A percentile compares a stretch with the other conserved stretches of the same genome.
Conservation (phyloP, 129 eudicot genomes). For the Flaveria trinervia region DNA sequence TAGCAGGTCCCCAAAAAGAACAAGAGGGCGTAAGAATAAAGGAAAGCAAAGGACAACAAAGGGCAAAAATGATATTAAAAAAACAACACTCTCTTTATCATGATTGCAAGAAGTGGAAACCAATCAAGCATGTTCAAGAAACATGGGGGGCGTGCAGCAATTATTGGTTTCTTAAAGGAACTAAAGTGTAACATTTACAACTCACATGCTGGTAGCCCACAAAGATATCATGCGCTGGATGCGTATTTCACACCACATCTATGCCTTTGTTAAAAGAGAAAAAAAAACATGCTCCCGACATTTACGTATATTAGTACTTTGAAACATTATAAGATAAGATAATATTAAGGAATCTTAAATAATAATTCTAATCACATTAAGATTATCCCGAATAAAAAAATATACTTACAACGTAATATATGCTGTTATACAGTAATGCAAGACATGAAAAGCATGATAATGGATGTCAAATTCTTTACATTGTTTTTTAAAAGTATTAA, state of each 20-base stretch:
- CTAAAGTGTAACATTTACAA: slow-evolving; percentile 39
- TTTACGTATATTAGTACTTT: slow-evolving; percentile 24
- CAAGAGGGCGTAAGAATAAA: slow-evolving; percentile 29
- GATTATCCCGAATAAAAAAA: neutral
- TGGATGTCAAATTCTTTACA: too few relatives aligned
- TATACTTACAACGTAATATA: neutral
- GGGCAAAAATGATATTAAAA: slow-evolving; percentile 20
- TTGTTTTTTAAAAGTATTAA: too few relatives aligned
- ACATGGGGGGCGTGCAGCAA: slow-evolving; percentile 35
- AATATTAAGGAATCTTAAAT: neutral
- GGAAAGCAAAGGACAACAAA: slow-evolving; percentile 21
- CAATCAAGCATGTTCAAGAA: slow-evolving; percentile 41
- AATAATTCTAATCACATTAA: neutral
- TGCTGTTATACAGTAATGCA: too few relatives aligned
- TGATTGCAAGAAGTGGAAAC: slow-evolving; percentile 38
- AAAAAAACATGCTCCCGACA: slow-evolving; percentile 32
- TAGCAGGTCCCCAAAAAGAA: neutral
- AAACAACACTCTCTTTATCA: slow-evolving; percentile 32
- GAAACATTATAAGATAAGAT: neutral
- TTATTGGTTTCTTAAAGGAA: slow-evolving; percentile 32
- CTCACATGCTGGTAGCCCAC: slow-evolving; percentile 36
- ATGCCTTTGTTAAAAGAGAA: slow-evolving; percentile 27
- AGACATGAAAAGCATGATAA: too few relatives aligned
- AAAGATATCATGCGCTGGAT: slow-evolving; percentile 35
- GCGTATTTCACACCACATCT: slow-evolving; percentile 43